Conservation (phyloP, 371 early-diverging fungal genomes). For the Apophysomyces sp. region DNA sequence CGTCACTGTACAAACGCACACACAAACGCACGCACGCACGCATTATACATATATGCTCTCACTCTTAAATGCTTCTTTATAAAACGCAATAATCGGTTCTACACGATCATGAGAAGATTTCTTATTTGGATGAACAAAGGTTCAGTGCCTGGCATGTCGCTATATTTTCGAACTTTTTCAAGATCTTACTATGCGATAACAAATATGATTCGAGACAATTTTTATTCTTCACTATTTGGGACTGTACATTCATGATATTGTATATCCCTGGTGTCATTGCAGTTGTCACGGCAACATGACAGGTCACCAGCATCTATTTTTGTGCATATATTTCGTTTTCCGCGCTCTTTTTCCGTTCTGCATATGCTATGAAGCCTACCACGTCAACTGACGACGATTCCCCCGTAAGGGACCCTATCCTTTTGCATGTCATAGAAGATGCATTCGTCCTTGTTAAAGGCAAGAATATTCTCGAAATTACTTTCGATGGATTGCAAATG, state of each 20-base stretch:
- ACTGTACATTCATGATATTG: too few species aligned
- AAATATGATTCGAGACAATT: too few species aligned
- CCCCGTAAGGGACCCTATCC: not conserved
- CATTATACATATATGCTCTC: too few species aligned
- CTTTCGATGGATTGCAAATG: constrained; percentile 23
- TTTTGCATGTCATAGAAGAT: constrained; percentile 20
- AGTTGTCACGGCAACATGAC: not conserved
- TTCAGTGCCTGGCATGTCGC: too few species aligned
- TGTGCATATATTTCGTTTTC: not conserved
- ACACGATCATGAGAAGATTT: too few species aligned
- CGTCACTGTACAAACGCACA: not conserved
- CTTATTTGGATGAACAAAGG: too few species aligned
- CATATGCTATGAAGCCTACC: not conserved
- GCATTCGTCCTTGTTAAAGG: constrained; percentile 25
- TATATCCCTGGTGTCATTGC: too few species aligned
- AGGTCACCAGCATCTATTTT: not conserved
- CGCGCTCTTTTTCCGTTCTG: not conserved
- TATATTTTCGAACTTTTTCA: too few species aligned
- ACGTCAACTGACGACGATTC: not conserved
- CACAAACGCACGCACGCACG: not conserved
- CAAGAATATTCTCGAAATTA: constrained; percentile 20
- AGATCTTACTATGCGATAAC: too few species aligned
- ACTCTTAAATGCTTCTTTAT: too few species aligned
- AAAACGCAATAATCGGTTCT: too few species aligned
- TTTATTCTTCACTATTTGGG: too few species aligned